phyloP scores from a whole-genome alignment of 2,329 filamentous ascomycete genomes.

The Alternaria hordeiaustralica region DNA sequence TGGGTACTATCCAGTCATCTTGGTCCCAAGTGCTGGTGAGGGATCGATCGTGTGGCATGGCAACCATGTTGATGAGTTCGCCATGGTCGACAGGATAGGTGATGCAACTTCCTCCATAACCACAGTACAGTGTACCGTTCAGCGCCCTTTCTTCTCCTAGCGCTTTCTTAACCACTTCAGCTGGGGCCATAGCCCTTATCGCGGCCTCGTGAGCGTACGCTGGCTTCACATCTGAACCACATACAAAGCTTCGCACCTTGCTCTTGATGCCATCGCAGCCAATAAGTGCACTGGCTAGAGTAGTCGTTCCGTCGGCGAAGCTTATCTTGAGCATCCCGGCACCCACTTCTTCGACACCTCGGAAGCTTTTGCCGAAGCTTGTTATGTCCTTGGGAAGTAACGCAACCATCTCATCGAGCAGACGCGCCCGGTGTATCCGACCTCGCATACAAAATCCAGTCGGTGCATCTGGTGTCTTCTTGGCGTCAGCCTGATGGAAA shows the following conservation, averaged over 20 bases:
- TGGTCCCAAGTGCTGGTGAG: constrained; percentile 11
- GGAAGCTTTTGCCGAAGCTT: constrained; percentile 29
- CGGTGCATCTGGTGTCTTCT: constrained; percentile 5
- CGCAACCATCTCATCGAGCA: constrained; percentile 29
- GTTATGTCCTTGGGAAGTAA: constrained; percentile 25
- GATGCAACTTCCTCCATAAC: constrained; percentile 62
- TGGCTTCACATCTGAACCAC: constrained; percentile 56
- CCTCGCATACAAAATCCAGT: constrained; percentile 21
- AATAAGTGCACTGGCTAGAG: constrained; percentile 56
- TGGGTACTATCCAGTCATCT: constrained; percentile 25
- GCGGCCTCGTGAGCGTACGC: constrained; percentile 64
- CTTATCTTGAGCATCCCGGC: constrained; percentile 25
- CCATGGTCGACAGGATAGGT: constrained; percentile 66
- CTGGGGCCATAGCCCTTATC: constrained; percentile 67
- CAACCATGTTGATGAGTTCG: constrained; percentile 59
- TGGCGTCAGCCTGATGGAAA: constrained; percentile 19
- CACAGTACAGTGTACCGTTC: constrained; percentile 64
- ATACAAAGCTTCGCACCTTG: constrained; percentile 57
- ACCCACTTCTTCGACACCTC: constrained; percentile 16
- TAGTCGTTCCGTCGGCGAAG: constrained; percentile 54
- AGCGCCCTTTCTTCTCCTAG: constrained; percentile 57
- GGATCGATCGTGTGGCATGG: constrained; percentile 15
- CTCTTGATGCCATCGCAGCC: constrained; percentile 71
- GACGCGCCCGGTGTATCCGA: constrained; percentile 32
- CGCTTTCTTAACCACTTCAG: constrained; percentile 55